Evolutionary conservation across 2,329 filamentous ascomycete genomes (phyloP).

Genomic region (Fusarium annulatum): DNA sequence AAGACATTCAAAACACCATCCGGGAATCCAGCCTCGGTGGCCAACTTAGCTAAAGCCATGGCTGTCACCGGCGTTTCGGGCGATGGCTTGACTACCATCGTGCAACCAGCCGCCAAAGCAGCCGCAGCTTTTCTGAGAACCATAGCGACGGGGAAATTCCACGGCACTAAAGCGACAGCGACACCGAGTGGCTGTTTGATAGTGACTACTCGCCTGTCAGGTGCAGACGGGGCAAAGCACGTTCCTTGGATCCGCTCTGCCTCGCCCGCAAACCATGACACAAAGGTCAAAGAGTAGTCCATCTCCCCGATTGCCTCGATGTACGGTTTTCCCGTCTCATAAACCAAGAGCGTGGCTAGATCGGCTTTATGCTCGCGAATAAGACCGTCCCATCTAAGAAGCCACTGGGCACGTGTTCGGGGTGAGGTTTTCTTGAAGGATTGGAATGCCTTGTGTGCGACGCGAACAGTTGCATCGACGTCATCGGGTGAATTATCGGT

Average conservation of each 20-base stretch:
- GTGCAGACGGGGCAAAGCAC: conserved; percentile 60
- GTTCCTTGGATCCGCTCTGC: conserved; percentile 61
- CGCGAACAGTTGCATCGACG: conserved; percentile 33
- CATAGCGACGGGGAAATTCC: conserved; percentile 72
- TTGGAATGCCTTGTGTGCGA: conserved; percentile 52
- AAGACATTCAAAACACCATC: conserved; percentile 72
- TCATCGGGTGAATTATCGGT: conserved; percentile 40
- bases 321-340: conserved; percentile 68
- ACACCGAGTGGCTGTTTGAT: conserved; percentile 67
- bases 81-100: conserved; percentile 78
- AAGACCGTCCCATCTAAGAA: conserved; percentile 52
- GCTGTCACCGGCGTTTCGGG: conserved; percentile 80
- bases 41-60: conserved; percentile 76
- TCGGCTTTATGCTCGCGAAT: conserved; percentile 52
- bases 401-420: conserved; percentile 46
- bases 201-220: conserved; percentile 69
- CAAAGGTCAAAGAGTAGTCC: conserved; percentile 65
- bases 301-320: conserved; percentile 65
- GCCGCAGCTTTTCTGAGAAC: conserved; percentile 59
- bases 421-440: conserved; percentile 53
- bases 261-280: conserved; percentile 67
- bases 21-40: conserved; percentile 77
- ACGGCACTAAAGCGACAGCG: conserved; percentile 49
- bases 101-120: conserved; percentile 77
- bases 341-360: conserved; percentile 53